Percentiles rank a stretch among this genome's conserved stretches.
phyloP scores from a whole-genome alignment of 2,329 filamentous ascomycete species.

The Diaporthe australafricana region DNA sequence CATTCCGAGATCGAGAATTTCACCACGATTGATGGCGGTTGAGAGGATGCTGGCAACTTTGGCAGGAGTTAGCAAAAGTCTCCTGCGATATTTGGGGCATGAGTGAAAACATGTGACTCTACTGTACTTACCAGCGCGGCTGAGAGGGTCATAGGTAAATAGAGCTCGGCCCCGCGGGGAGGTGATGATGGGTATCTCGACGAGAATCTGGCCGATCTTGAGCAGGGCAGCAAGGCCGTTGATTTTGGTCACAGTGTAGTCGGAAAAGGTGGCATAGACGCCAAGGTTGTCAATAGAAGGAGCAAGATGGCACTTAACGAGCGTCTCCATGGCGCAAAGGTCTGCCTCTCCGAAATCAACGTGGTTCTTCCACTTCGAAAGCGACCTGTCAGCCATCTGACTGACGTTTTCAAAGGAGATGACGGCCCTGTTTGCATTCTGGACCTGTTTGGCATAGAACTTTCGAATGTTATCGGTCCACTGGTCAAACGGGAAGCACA shows the following conservation, averaged over 20 bases:
- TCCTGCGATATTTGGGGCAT: accelerated
- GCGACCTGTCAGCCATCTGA: neutral
- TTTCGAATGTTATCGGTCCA: neutral
- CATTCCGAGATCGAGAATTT: neutral
- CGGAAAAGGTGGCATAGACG: neutral
- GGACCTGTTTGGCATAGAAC: neutral
- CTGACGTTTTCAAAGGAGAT: neutral
- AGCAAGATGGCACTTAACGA: neutral
- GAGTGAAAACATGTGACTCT: no score
- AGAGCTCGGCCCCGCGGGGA: neutral
- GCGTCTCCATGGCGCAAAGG: neutral
- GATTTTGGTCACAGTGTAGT: constrained; percentile 1
- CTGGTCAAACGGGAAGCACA: neutral
- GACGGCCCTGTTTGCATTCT: neutral
- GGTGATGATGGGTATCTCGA: neutral
- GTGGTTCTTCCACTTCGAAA: neutral
- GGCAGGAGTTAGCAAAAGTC: neutral
- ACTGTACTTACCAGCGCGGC: constrained; percentile 23
- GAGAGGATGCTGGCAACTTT: constrained; percentile 17
- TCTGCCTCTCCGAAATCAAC: neutral
- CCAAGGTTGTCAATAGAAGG: constrained; percentile 19
- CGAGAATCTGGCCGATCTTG: neutral
- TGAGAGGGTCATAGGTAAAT: constrained; percentile 13
- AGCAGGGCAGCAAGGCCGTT: neutral
- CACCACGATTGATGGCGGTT: neutral